Base-by-base conservation (phyloP, 805 yeast species). In the Ogataea naganishii region DNA sequence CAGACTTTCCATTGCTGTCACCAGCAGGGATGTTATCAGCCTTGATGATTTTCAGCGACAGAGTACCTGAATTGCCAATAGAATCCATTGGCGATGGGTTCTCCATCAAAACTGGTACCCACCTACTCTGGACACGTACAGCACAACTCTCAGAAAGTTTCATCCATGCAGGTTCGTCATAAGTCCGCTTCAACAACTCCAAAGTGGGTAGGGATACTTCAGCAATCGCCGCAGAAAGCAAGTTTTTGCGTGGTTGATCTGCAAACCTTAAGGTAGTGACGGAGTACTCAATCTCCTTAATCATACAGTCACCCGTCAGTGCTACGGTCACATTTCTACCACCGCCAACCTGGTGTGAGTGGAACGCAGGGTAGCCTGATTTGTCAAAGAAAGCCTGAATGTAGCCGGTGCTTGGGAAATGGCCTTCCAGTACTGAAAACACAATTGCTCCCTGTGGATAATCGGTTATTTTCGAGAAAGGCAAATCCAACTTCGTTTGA, bases 1-100 rank as follows among this genome's bases (percentile, higher is more conserved):
- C 99, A 3, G 96, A 84, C 51, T 81, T 80, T 29, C 97, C 97
- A 43, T 79, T 80, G 18, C 82, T 64, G 57, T 92, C 99, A n/a
- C 88, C 94, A 10, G 95, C 69, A 23, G 80, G 73, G 35, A 92
- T 65, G 30, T 72, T 71, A 11, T 66, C 66, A 3, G 92, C 97
- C 28, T 65, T 62, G 26, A 76, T 40, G 4, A 83, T 64, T 18
- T 68, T 72, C 20, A 86, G 65, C 14, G 64, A 65, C 41, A 89
- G 55, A 18, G 60, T 61, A 51, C 98, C 98, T 34, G 75, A 66
- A 52, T 85, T 80, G 28, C 78, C 69, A 38, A 78, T 72, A 24
- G 80, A 64, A 56, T 92, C 98, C 22, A 70, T 66, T 12, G 74
- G 72, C 32, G 94, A 94, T 26, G 89, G 58, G 18, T 62, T 59